A percentile compares a stretch with the other conserved stretches of the same genome.
These are phyloP conservation scores for Oryza longistaminata DNA, from an alignment of 176 grass and related monocot species.

Conservation along the genomic window DNA sequence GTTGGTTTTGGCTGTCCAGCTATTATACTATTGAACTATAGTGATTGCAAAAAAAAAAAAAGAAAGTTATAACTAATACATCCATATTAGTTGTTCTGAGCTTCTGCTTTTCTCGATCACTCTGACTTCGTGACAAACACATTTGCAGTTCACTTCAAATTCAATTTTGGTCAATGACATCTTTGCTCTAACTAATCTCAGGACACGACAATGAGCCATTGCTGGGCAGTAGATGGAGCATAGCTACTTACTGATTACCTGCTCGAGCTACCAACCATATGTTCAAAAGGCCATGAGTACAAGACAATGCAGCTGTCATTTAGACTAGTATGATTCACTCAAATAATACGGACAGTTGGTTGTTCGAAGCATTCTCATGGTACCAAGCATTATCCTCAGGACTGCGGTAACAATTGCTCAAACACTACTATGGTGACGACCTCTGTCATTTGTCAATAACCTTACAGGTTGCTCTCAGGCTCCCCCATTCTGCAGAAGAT, in stretches of 20 bases:
- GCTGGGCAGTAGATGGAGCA: slow-evolving; percentile 27
- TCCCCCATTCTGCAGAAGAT: background rate
- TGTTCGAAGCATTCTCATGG: background rate
- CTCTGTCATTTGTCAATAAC: background rate
- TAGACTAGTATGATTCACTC: background rate
- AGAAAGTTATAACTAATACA: background rate
- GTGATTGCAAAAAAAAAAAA: background rate
- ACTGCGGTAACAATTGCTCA: background rate
- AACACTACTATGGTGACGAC: background rate
- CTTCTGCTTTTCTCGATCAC: background rate
- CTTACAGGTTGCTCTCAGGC: background rate
- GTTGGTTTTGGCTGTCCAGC: slow-evolving; percentile 27
- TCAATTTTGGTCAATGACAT: slow-evolving; percentile 1
- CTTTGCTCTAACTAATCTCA: slow-evolving; percentile 4
- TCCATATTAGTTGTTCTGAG: background rate
- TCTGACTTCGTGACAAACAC: background rate
- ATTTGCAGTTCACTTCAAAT: background rate
- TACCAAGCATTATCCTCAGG: background rate
- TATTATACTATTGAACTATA: background rate
- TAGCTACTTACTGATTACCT: slow-evolving; percentile 30
- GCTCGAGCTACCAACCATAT: background rate
- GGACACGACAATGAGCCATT: slow-evolving; percentile 33
- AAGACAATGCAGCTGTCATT: background rate
- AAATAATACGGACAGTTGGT: background rate
- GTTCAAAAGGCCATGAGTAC: background rate